A percentile compares a stretch with the other conserved stretches of the same genome.
Conservation (phyloP, 2,329 filamentous ascomycete species). For the Balansia obtecta region DNA sequence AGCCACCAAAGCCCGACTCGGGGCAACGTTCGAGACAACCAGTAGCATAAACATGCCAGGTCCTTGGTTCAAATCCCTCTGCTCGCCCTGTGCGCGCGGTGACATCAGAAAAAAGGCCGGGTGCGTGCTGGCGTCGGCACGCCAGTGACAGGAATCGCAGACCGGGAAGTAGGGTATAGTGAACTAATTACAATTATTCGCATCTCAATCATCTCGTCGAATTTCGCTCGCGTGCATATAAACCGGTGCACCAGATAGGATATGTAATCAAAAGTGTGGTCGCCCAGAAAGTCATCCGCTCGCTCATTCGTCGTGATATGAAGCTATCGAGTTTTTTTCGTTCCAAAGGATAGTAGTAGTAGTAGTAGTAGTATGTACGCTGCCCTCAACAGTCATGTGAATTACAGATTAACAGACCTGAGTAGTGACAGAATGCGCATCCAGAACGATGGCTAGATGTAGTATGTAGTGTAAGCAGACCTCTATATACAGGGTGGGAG, state of each 20-base stretch:
- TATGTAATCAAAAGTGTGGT: background rate
- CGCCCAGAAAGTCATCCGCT: background rate
- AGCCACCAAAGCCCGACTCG: background rate
- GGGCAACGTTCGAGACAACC: background rate
- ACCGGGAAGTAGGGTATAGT: constrained; percentile 6
- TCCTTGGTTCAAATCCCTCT: background rate
- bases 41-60: background rate
- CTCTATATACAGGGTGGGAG: constrained; percentile 1
- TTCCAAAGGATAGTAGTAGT: constrained; percentile 3
- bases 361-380: constrained; percentile 9
- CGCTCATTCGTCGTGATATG: constrained; percentile 7
- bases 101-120: constrained; percentile 5
- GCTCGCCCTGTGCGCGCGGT: background rate
- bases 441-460: background rate
- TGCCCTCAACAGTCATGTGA: constrained; percentile 5
- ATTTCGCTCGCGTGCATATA: constrained; percentile 4
- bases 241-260: background rate
- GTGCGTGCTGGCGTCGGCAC: background rate
- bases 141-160: constrained; percentile 6
- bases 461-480: constrained; percentile 1
- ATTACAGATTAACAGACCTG: constrained; percentile 4
- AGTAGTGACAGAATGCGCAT: background rate
- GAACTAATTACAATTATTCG: constrained; percentile 7
- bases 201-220: constrained; percentile 6
- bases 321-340: constrained; percentile 1